phyloP scores from a whole-genome alignment of 2,329 filamentous ascomycete genomes.

The Arthrinium phaeospermum region DNA sequence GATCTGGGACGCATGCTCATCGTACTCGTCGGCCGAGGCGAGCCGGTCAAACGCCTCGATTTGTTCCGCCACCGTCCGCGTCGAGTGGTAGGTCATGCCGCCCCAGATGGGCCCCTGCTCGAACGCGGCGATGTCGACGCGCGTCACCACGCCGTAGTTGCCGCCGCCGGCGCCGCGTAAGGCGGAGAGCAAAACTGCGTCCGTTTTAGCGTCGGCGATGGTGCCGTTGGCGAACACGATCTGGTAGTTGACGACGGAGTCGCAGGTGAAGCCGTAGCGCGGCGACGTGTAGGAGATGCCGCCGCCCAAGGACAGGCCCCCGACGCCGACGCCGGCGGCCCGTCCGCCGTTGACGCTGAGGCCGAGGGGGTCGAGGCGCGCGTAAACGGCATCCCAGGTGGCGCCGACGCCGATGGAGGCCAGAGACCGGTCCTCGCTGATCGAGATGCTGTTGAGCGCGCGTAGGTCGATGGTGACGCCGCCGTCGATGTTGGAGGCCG shows the following conservation, averaged over 20 bases:
- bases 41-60: conserved; percentile 22
- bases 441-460: conserved; percentile 42
- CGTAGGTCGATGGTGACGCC: conserved; percentile 52
- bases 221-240: conserved; percentile 26
- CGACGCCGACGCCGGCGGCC: conserved; percentile 25
- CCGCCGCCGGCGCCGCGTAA: conserved; percentile 28
- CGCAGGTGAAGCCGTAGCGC: conserved; percentile 28
- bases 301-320: conserved; percentile 26
- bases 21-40: conserved; percentile 24
- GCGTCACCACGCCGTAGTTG: conserved; percentile 29
- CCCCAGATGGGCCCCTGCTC: conserved; percentile 27
- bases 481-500: conserved; percentile 47
- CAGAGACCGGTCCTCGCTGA: conserved; percentile 40
- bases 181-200: conserved; percentile 27
- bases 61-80: neutral
- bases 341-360: conserved; percentile 27
- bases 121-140: conserved; percentile 24
- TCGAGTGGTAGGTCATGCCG: conserved; percentile 18
- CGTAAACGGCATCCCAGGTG: conserved; percentile 51
- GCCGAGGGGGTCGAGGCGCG: conserved; percentile 44
- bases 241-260: conserved; percentile 22
- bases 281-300: conserved; percentile 27
- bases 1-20: conserved; percentile 25
- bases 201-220: conserved; percentile 25
- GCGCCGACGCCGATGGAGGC: conserved; percentile 50